These are phyloP conservation scores for Rosa rugosa DNA, from an alignment of 306 rosid species.

Conservation along the genomic window DNA sequence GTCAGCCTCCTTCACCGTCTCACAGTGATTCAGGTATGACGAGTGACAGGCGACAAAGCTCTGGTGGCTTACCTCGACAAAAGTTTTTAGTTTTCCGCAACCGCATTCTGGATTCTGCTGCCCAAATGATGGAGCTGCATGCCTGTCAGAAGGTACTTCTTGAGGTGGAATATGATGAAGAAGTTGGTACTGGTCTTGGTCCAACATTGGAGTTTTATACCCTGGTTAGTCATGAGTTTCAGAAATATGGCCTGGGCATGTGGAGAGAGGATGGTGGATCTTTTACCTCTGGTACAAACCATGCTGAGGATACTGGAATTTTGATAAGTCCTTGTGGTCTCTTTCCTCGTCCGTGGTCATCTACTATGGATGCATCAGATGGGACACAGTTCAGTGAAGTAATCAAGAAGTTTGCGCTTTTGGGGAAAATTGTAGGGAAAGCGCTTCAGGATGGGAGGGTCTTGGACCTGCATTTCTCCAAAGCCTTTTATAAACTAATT, in stretches of 20 bases:
- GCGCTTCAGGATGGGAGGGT: slow-evolving; percentile 96
- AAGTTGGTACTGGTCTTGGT: slow-evolving; percentile 99
- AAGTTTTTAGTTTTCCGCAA: slow-evolving; percentile 74
- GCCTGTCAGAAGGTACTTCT: slow-evolving; percentile 69
- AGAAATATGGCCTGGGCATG: slow-evolving; percentile 78
- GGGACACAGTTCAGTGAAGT: slow-evolving; percentile 59
- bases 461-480: slow-evolving; percentile 86
- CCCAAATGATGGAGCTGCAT: slow-evolving; percentile 81
- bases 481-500: slow-evolving; percentile 83
- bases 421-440: slow-evolving; percentile 89
- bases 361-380: slow-evolving; percentile 39
- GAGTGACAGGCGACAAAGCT: slow-evolving; percentile 53
- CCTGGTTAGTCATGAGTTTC: slow-evolving; percentile 85
- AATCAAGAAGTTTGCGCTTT: slow-evolving; percentile 63
- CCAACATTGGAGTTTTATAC: slow-evolving; percentile 98
- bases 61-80: slow-evolving; percentile 61
- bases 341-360: slow-evolving; percentile 88
- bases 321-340: slow-evolving; percentile 55
- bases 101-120: slow-evolving; percentile 77
- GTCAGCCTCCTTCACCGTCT: slow-evolving; percentile 45
- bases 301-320: slow-evolving; percentile 41
- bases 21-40: slow-evolving; percentile 45
- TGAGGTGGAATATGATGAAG: slow-evolving; percentile 92
- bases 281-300: slow-evolving; percentile 32
- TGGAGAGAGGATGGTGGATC: slow-evolving; percentile 76